These are phyloP conservation scores for Xylaria multiplex DNA, from an alignment of 2,329 filamentous ascomycete genomes.

Conservation along the genomic window DNA sequence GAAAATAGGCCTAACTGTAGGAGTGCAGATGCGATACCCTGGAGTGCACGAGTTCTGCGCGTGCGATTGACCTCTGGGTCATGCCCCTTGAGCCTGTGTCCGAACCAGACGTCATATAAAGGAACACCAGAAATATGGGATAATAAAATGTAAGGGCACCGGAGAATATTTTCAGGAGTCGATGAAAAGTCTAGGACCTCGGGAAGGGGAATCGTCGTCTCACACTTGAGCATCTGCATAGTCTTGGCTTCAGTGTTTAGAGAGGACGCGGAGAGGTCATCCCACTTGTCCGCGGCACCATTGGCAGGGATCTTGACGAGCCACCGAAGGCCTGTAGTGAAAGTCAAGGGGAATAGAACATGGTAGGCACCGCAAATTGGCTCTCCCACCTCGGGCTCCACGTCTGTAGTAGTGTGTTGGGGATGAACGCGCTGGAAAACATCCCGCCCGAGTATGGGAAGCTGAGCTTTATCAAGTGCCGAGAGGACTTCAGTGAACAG, in stretches of 20 bases:
- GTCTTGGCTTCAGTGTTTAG: slow-evolving; percentile 45
- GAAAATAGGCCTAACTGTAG: too few relatives aligned
- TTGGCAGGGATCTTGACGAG: slow-evolving; percentile 42
- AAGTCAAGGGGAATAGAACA: slow-evolving; percentile 41
- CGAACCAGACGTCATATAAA: slow-evolving; percentile 47
- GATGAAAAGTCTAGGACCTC: slow-evolving; percentile 45
- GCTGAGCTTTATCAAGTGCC: slow-evolving; percentile 17
- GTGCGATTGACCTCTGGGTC: too few relatives aligned
- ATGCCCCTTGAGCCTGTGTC: slow-evolving; percentile 24
- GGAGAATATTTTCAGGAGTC: slow-evolving; percentile 41
- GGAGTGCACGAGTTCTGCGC: too few relatives aligned
- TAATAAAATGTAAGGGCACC: slow-evolving; percentile 47
- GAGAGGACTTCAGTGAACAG: not conserved
- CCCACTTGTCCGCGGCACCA: slow-evolving; percentile 38
- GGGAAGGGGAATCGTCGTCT: slow-evolving; percentile 48
- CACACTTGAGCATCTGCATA: slow-evolving; percentile 46
- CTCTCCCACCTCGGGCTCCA: not conserved
- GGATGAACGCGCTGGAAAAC: slow-evolving; percentile 10
- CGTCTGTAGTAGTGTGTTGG: not conserved
- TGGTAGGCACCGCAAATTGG: slow-evolving; percentile 42
- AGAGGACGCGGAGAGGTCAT: slow-evolving; percentile 34
- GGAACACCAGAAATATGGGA: slow-evolving; percentile 40
- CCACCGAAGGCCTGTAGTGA: slow-evolving; percentile 39
- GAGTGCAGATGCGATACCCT: too few relatives aligned
- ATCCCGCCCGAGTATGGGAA: slow-evolving; percentile 12